Conservation (phyloP, 2,329 filamentous ascomycete genomes). For the Sporothrix pseudoabietina region DNA sequence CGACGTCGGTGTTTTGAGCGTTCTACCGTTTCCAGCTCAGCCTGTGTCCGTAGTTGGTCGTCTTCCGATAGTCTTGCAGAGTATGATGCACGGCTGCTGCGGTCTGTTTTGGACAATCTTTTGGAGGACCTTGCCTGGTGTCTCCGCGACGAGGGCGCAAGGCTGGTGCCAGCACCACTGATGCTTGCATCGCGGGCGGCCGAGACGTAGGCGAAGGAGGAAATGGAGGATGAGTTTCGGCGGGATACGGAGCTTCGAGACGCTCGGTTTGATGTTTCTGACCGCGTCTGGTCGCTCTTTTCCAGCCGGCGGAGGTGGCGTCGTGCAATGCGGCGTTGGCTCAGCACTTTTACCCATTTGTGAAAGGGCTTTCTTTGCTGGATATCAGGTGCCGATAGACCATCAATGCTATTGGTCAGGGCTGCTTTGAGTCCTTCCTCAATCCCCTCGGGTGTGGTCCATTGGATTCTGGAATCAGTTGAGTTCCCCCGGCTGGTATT, state of each 20-base stretch:
- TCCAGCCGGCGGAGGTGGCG: conserved; percentile 36
- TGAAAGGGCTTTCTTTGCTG: conserved; percentile 58
- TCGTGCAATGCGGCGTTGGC: conserved; percentile 56
- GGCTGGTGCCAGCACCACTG: conserved; percentile 73
- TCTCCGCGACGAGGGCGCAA: conserved; percentile 62
- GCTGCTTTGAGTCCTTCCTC: not conserved
- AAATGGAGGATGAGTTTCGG: conserved; percentile 67
- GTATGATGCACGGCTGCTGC: conserved; percentile 63
- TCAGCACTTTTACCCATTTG: conserved; percentile 72
- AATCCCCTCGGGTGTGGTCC: not conserved
- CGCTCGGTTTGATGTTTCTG: not conserved
- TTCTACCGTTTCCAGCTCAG: conserved; percentile 70
- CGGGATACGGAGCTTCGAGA: conserved; percentile 40
- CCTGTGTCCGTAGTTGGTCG: conserved; percentile 51
- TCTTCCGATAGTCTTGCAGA: conserved; percentile 61
- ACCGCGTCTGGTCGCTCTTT: not conserved
- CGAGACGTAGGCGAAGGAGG: conserved; percentile 78
- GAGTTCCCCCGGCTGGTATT: not conserved
- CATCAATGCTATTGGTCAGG: not conserved
- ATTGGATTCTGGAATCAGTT: not conserved
- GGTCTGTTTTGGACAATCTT: conserved; percentile 61
- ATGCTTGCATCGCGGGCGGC: conserved; percentile 79
- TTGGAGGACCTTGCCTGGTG: conserved; percentile 57
- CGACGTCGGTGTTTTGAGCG: conserved; percentile 75
- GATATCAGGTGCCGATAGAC: no score